Base-by-base conservation (phyloP, 1,139 yeast genomes). In the Debaryomycetaceae sp. region DNA sequence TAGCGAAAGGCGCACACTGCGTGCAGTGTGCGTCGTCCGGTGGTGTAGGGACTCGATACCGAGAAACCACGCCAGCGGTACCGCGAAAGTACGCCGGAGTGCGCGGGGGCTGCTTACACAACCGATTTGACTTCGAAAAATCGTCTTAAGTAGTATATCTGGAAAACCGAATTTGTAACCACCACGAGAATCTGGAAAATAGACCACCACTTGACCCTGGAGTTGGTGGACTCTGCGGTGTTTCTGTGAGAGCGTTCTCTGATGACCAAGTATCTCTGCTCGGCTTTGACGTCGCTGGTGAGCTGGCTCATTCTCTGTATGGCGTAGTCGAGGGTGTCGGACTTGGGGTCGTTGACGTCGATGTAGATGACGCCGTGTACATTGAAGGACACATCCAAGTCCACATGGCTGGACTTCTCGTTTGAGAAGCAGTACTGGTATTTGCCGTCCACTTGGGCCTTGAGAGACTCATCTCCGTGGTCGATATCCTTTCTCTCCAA, bases 201-300 rank as follows among this genome's bases (percentile, higher is more conserved):
- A 27, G 96, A 87, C 99, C 99, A 93, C 90, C 95, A 93, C 70
- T 93, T 93, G 58, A 93, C 98, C 62, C 99, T 83, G 46, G 95
- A 85, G 68, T 93, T 93, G 43, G 99, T 93, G 27, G 96, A 86
- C 70, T 93, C 99, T 6, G 99, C 98, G 14, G 99, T 93, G 71
- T 93, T 93, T 78, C 99, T 87, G 69, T 93, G 99, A 33, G 96
- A 87, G 71, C 98, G 84, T 70, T 93, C 99, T 69, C 99, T 84
- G 50, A 93, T 90, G 41, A 90, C 96, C 59, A 93, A 84, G 70
- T 93, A 93, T 54, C 89, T 81, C 62, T 86, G 95, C 70, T 93
- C 99, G 55, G 91, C 95, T 69, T 86, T 87, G 50, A 93, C 90
- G 58, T 89, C 96, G 55, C 81, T 81, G 40, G 95, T 84, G 57